phyloP scores from a whole-genome alignment of 768 basidiomycete species.

The Terana coerulea region DNA sequence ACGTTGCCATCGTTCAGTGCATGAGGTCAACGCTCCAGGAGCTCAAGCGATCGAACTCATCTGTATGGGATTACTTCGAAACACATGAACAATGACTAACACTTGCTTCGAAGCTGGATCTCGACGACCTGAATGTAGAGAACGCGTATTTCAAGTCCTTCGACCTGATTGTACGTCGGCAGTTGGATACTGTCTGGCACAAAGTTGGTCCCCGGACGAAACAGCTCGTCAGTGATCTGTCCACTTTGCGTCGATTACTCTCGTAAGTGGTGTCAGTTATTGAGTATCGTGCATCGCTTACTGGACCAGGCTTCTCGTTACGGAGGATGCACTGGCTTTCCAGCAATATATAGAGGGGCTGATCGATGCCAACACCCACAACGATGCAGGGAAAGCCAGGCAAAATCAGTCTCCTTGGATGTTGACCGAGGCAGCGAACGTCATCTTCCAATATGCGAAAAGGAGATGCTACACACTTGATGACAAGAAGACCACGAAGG shows the following conservation, averaged over 20 bases:
- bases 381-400: slow-evolving; percentile 46
- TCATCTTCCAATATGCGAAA: slow-evolving; percentile 78
- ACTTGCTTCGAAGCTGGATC: slow-evolving; percentile 63
- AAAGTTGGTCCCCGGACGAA: slow-evolving; percentile 92
- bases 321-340: slow-evolving; percentile 89
- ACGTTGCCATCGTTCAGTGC: slow-evolving; percentile 88
- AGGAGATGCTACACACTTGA: slow-evolving; percentile 66
- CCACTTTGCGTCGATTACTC: slow-evolving; percentile 78
- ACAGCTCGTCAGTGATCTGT: slow-evolving; percentile 85
- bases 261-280: slow-evolving; percentile 51
- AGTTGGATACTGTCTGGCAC: slow-evolving; percentile 95
- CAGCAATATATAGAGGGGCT: slow-evolving; percentile 90
- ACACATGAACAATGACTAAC: background rate
- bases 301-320: slow-evolving; percentile 66
- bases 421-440: slow-evolving; percentile 86
- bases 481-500: slow-evolving; percentile 20
- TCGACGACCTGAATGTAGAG: slow-evolving; percentile 90
- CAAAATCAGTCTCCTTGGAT: slow-evolving; percentile 85
- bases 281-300: background rate
- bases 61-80: slow-evolving; percentile 32
- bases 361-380: slow-evolving; percentile 55
- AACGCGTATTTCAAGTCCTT: slow-evolving; percentile 94
- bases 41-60: slow-evolving; percentile 82
- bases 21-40: slow-evolving; percentile 90
- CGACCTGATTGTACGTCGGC: slow-evolving; percentile 80